Base-by-base conservation (phyloP, 495 filamentous ascomycete species). In the Cryomyces minteri region DNA sequence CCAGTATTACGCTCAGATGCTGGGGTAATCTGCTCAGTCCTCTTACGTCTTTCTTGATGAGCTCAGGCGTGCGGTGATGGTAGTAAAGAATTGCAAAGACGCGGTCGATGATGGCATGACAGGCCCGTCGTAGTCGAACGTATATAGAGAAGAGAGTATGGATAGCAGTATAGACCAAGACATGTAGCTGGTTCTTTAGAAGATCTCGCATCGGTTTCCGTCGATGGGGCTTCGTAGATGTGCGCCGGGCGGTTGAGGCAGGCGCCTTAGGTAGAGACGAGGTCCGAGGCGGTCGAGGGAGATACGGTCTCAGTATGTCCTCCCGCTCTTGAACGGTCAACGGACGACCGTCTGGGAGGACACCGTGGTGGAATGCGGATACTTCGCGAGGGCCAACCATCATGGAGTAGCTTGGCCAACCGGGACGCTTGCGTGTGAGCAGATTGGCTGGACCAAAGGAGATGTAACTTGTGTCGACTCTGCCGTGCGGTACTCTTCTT, bases 21-120 rank as follows among this genome's bases (percentile, higher is more conserved):
- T 80, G 67, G 4, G 90, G 90, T 40, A 94, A 52, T 46, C 77
- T 69, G 36, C 64, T 70, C 45, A 88, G 66, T 2, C 65, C 69
- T 53, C 73, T 79, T n/a, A 95, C 82, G 67, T 98, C 90, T 48
- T 79, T 74, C 52, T 76, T 72, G 51, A 99, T 92, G 47, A 93
- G 68, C 64, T 93, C 84, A 12, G 90, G 90, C 1, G 87, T 88
- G 39, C 82, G 78, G 62, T 96, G 88, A 60, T 96, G 92, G 63
- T 99, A 83, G 55, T 86, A 82, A 28, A 87, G 68, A 48, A 96
- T 67, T 8, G 85, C 79, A 51, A 86, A 69, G 44, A 87, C 61
- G 30, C 78, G 77, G 57, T 87, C 77, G 40, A 76, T 62, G 33
- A 90, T 67, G 28, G 76, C 76, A 61, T 88, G 82, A 57, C 83